phyloP scores from a whole-genome alignment of 352 stramenopile genomes.

The Pythium folliculosum region DNA sequence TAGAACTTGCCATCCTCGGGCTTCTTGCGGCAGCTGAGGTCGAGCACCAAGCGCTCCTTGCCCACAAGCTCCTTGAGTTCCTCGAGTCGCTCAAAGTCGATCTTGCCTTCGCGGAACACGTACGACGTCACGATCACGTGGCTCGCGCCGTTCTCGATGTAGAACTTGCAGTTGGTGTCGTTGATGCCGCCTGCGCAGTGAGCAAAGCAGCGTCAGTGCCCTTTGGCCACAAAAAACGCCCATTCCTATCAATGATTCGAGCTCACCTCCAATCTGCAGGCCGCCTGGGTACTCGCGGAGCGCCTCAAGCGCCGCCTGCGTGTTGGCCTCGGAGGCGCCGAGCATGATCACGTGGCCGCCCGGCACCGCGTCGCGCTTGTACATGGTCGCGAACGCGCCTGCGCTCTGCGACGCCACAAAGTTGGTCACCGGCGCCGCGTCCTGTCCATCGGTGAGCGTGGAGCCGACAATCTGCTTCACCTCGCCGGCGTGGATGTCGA shows the following conservation, averaged over 20 bases:
- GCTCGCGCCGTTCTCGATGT: conserved; percentile 94
- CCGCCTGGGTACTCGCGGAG: conserved; percentile 89
- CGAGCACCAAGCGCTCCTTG: conserved; percentile 90
- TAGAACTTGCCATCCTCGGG: conserved; percentile 89
- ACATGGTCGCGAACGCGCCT: conserved; percentile 88
- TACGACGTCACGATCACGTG: conserved; percentile 99
- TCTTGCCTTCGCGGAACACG: conserved; percentile 93
- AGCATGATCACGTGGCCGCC: conserved; percentile 99
- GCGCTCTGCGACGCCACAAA: conserved; percentile 86
- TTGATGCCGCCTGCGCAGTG: conserved; percentile 90
- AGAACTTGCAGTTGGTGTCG: conserved; percentile 92
- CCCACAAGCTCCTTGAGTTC: conserved; percentile 68
- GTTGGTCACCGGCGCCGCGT: conserved; percentile 83
- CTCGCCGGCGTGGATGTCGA: conserved; percentile 96
- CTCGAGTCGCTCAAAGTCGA: conserved; percentile 83
- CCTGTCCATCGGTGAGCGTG: conserved; percentile 91
- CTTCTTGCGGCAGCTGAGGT: conserved; percentile 95
- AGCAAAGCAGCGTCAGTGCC: neutral
- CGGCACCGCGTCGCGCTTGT: conserved; percentile 86
- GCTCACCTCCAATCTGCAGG: conserved; percentile 94
- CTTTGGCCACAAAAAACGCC: neutral
- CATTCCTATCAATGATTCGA: neutral
- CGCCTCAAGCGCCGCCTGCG: conserved; percentile 86
- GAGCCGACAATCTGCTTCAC: conserved; percentile 99
- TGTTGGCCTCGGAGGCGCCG: conserved; percentile 90